Conservation (phyloP, 331 rosid species). For the Rhamnella rubrinervis region DNA sequence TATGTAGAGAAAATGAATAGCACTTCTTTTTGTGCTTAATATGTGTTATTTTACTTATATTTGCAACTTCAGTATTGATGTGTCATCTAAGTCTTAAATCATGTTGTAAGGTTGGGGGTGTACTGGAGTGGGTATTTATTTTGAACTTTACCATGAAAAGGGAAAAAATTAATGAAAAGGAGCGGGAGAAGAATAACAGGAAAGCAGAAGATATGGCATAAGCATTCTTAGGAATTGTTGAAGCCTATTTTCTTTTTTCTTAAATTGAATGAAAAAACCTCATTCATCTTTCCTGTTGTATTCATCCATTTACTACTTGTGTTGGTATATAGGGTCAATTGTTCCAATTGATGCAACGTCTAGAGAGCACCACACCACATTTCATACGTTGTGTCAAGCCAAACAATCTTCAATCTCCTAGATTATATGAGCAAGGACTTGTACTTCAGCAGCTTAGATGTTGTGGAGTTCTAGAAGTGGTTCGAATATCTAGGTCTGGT, state of each 20-base stretch:
- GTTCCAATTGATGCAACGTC: conserved; percentile 91
- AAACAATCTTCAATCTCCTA: conserved; percentile 92
- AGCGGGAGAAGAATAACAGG: neutral
- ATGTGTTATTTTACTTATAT: neutral
- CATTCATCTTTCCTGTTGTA: neutral
- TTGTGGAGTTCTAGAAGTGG: conserved; percentile 98
- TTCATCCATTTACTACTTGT: conserved; percentile 21
- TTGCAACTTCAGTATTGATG: neutral
- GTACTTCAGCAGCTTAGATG: conserved; percentile 97
- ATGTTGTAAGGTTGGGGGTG: neutral
- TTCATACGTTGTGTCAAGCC: conserved; percentile 99
- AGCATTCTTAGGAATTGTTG: too few relatives aligned
- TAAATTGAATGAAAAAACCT: neutral
- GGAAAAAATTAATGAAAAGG: neutral
- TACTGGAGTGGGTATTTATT: neutral
- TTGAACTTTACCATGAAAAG: neutral
- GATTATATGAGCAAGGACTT: conserved; percentile 90
- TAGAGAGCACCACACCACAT: conserved; percentile 97
- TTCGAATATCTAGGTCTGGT: conserved; percentile 95
- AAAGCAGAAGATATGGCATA: too few relatives aligned
- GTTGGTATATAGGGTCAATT: conserved; percentile 69
- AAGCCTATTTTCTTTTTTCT: neutral
- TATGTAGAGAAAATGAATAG: too few relatives aligned
- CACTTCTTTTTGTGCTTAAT: too few relatives aligned
- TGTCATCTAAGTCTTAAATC: neutral